phyloP scores from a whole-genome alignment of 176 grass and related monocot genomes.

The Otatea glauca region DNA sequence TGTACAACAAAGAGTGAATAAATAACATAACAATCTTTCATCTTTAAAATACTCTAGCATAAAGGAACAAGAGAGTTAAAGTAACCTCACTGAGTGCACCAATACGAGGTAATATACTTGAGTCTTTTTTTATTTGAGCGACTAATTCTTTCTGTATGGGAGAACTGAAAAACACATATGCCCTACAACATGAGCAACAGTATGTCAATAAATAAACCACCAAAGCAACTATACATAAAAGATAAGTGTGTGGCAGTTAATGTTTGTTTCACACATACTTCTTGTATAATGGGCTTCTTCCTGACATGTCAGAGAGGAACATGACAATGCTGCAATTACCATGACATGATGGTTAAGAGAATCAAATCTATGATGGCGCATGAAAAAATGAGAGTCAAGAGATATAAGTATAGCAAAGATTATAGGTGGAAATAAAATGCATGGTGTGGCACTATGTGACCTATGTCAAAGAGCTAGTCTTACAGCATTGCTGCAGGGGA shows the following conservation, averaged over 20 bases:
- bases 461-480: neutral
- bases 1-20: conserved; percentile 39
- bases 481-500: neutral
- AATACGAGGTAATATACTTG: conserved; percentile 86
- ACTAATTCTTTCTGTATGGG: conserved; percentile 76
- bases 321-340: conserved; percentile 70
- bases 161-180: conserved; percentile 97
- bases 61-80: conserved; percentile 27
- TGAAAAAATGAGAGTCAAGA: neutral
- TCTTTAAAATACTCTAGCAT: conserved; percentile 29
- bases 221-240: conserved; percentile 28
- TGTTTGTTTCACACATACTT: conserved; percentile 65
- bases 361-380: conserved; percentile 39
- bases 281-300: conserved; percentile 93
- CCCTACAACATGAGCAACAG: conserved; percentile 55
- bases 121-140: conserved; percentile 79
- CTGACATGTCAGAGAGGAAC: conserved; percentile 96
- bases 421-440: neutral
- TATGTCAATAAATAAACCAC: conserved; percentile 34
- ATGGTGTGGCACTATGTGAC: neutral
- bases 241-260: conserved; percentile 15
- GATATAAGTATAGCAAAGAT: neutral
- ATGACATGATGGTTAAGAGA: conserved; percentile 46
- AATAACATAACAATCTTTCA: conserved; percentile 26
- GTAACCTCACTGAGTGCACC: conserved; percentile 89